Conservation (phyloP, 2,329 filamentous ascomycete species). For the Aspergillus sp. region DNA sequence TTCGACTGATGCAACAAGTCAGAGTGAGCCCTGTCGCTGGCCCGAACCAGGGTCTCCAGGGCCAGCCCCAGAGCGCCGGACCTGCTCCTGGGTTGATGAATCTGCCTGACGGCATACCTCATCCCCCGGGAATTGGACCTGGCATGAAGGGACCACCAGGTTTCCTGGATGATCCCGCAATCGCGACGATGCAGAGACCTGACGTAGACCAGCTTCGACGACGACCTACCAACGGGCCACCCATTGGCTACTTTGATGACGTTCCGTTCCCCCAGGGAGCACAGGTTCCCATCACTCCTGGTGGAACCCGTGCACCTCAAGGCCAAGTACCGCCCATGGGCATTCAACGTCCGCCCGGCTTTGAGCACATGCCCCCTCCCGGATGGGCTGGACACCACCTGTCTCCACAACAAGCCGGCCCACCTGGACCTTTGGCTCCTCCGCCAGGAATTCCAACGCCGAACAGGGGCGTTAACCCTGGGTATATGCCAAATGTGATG, state of each 20-base stretch:
- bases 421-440: constrained; percentile 33
- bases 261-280: constrained; percentile 36
- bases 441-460: constrained; percentile 42
- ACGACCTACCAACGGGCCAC: constrained; percentile 38
- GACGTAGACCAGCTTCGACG: constrained; percentile 39
- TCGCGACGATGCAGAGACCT: constrained; percentile 42
- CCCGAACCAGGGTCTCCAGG: constrained; percentile 25
- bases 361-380: constrained; percentile 43
- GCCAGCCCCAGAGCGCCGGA: constrained; percentile 29
- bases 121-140: constrained; percentile 33
- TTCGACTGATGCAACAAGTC: constrained; percentile 74
- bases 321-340: constrained; percentile 37
- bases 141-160: constrained; percentile 35
- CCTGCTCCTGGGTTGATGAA: constrained; percentile 34
- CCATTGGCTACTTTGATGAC: constrained; percentile 43
- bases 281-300: constrained; percentile 36
- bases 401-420: constrained; percentile 36
- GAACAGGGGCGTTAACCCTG: constrained; percentile 38
- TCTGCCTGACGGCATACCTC: constrained; percentile 37
- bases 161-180: constrained; percentile 46
- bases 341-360: constrained; percentile 45
- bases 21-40: constrained; percentile 30
- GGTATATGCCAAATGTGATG: constrained; percentile 37
- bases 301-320: constrained; percentile 34
- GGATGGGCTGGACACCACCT: constrained; percentile 39